Base-by-base conservation (phyloP, 805 yeast species). In the Wickerhamiella nectarea region DNA sequence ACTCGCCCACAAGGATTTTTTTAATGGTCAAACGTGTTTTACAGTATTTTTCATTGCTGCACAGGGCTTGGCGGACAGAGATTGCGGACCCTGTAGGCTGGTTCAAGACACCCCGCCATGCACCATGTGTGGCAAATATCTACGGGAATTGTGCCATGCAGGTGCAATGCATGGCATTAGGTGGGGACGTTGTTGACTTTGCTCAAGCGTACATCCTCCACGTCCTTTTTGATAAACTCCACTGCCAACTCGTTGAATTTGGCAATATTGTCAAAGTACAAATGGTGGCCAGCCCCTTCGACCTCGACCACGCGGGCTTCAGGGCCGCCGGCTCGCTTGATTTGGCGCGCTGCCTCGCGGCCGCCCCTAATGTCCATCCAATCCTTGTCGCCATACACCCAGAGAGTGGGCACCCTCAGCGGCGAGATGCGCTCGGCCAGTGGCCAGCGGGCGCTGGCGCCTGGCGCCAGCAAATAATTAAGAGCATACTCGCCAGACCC, bases 401-500 rank as follows among this genome's bases (percentile, higher is more conserved):
- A 91, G 6, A 70, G 58, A 26, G 85, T 66, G 33, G 80, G 75
- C 54, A 83, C 75, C 34, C 34, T 38, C 8, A 79, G 59, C 11
- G 59, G 52, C 24, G 70, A 61, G 11, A 80, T 67, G 17, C 81
- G 60, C 35, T 66, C 62, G 6, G 61, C 58, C 43, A 89, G 64
- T 1, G 97, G 94, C 52, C 71, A 64, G 48, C 95, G 67, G 1
- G 96, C 94, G 39, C 75, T 74, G 0, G 94, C 97, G 3, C 97
- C 98, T 6, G 95, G 94, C 0, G 84, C 87, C 19, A 89, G 64
- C 15, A 86, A 66, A 56, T 80, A 81, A 51, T 84, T 81, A 50
- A 91, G 66, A 68, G 89, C 78, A 58, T 89, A 89, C 62, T 89
- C 98, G 6, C 97, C 97, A 0, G 93, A 82, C 0, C 98, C 98